phyloP scores from a whole-genome alignment of 1,284 basidiomycete species.

The Porogramme epimiltina region DNA sequence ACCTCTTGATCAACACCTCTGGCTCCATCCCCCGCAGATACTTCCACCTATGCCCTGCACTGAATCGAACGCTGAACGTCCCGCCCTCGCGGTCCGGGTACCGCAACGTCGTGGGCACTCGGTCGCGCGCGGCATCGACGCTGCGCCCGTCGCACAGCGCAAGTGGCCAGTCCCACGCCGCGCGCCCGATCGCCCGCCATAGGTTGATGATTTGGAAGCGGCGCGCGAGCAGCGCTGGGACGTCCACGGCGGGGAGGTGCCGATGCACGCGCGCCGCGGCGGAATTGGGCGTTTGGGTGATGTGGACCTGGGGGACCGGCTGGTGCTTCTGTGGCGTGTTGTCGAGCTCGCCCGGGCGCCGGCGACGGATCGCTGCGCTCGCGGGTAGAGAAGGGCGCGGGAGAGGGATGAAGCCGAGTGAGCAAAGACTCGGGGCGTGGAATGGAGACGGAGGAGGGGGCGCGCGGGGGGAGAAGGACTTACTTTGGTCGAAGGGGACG shows the following conservation, averaged over 20 bases:
- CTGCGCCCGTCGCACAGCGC: constrained; percentile 63
- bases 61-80: constrained; percentile 56
- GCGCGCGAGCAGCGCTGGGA: constrained; percentile 41
- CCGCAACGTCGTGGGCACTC: constrained; percentile 50
- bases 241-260: constrained; percentile 53
- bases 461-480: constrained; percentile 24
- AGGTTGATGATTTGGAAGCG: constrained; percentile 75
- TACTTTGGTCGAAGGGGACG: constrained; percentile 67
- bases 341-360: constrained; percentile 40
- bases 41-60: constrained; percentile 62
- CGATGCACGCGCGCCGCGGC: constrained; percentile 50
- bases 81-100: constrained; percentile 61
- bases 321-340: constrained; percentile 46
- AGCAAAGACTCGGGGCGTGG: not conserved
- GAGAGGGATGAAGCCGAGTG: not conserved
- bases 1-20: constrained; percentile 73
- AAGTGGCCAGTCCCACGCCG: constrained; percentile 61
- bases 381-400: too few species aligned
- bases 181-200: constrained; percentile 63
- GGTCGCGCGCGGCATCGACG: constrained; percentile 49
- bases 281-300: constrained; percentile 54
- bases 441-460: too few species aligned
- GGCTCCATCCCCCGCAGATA: constrained; percentile 64
- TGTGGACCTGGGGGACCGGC: constrained; percentile 51
- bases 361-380: constrained; percentile 45